Conservation (phyloP, 2,329 filamentous ascomycete species). For the Blastomyces gilchristii region DNA sequence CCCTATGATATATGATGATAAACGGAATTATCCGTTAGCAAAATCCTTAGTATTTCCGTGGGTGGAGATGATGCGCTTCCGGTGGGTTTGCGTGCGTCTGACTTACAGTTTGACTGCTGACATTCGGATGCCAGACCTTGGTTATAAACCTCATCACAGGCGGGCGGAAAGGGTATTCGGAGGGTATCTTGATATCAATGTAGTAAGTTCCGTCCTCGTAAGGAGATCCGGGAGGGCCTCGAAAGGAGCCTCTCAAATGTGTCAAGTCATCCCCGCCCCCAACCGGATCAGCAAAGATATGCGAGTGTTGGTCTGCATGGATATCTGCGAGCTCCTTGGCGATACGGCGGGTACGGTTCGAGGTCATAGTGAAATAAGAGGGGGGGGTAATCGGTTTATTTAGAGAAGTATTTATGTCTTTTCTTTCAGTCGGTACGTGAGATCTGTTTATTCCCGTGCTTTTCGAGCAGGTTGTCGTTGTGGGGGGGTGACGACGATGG, state of each 20-base stretch:
- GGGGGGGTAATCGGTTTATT: background rate
- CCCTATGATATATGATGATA: slow-evolving; percentile 46
- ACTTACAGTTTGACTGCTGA: slow-evolving; percentile 83
- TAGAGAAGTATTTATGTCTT: background rate
- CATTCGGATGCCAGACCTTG: slow-evolving; percentile 93
- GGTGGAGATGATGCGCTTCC: background rate
- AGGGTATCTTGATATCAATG: slow-evolving; percentile 78
- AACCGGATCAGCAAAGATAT: slow-evolving; percentile 59
- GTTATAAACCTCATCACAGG: slow-evolving; percentile 87
- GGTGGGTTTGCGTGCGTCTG: too few relatives aligned
- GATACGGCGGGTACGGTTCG: slow-evolving; percentile 48
- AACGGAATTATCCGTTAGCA: slow-evolving; percentile 4
- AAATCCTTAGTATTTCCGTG: background rate
- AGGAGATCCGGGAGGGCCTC: slow-evolving; percentile 80
- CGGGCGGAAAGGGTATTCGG: slow-evolving; percentile 85
- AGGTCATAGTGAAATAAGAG: slow-evolving; percentile 36
- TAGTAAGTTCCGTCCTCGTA: slow-evolving; percentile 77
- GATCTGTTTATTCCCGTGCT: background rate
- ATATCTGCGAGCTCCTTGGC: slow-evolving; percentile 42
- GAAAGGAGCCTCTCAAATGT: slow-evolving; percentile 72
- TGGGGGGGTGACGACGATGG: background rate
- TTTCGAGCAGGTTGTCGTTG: background rate
- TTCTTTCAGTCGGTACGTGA: background rate
- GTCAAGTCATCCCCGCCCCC: slow-evolving; percentile 59
- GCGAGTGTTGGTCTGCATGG: slow-evolving; percentile 58